A percentile compares a stretch with the other conserved stretches of the same genome.
These are phyloP conservation scores for Wallacemonas sp. DNA, from an alignment of 208 protist genomes.

Conservation along the genomic window DNA sequence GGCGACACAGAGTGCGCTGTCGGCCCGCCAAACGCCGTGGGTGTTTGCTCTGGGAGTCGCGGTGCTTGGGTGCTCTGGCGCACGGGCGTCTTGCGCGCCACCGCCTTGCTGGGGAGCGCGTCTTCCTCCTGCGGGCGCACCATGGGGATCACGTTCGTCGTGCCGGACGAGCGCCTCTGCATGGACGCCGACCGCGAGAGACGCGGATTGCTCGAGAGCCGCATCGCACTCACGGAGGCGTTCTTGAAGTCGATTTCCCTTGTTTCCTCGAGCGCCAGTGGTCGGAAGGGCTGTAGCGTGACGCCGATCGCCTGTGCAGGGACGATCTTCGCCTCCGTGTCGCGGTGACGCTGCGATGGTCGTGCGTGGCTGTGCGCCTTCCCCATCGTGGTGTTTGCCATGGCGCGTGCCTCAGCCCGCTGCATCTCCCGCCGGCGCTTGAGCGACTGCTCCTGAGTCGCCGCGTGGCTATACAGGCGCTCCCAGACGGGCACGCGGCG, in stretches of 20 bases:
- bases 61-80: neutral
- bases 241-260: neutral
- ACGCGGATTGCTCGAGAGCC: slow-evolving; percentile 1
- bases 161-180: neutral
- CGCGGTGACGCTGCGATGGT: neutral
- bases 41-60: neutral
- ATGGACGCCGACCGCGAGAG: neutral
- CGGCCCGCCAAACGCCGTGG: neutral
- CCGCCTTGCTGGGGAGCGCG: neutral
- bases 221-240: neutral
- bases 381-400: neutral
- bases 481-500: slow-evolving; percentile 31
- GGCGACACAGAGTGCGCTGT: neutral
- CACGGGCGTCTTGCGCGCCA: neutral
- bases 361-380: neutral
- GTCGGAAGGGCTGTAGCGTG: neutral
- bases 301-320: neutral
- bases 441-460: slow-evolving; percentile 20
- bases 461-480: slow-evolving; percentile 33
- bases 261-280: neutral
- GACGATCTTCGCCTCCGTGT: neutral
- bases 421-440: slow-evolving; percentile 18
- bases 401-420: slow-evolving; percentile 7
- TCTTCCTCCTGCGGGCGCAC: neutral
- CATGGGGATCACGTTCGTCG: slow-evolving; percentile 2